Base-by-base conservation (phyloP, 495 filamentous ascomycete species). In the Pyrenula massariospora region DNA sequence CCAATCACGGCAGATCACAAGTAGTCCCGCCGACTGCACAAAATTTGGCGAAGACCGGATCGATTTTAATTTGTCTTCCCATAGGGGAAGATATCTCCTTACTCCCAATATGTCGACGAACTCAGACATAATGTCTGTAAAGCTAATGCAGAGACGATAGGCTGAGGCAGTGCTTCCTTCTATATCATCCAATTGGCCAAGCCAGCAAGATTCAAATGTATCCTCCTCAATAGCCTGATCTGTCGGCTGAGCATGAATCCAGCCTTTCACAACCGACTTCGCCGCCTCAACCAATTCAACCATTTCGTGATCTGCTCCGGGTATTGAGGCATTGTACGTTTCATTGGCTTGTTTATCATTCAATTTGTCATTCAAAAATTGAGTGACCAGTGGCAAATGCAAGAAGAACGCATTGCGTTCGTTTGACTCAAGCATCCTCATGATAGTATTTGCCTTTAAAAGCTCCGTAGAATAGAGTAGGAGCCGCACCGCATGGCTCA, bases 281-380 rank as follows among this genome's bases (percentile, higher is more conserved):
- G 78, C 76, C 15, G 83, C 73, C 10, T 73, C 73, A 20, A 89
- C 69, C 51, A 87, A 75, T 1, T 84, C 77, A 47, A 84, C 63
- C 15, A 84, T 77, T 24, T 86, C 87, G 1, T 72, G 71, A 49
- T 84, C 78, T 25, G 75, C 63, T 23, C 84, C 79, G 1, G 73
- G 63, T 3, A 68, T 65, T 51, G 69, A 63, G 2, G 68, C 54
- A 5, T 73, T 71, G 68, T 78, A 80, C 2, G 87, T 70, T 22
- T 76, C 69, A 62, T 85, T 84, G 50, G 75, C 76, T 2, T 74
- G 74, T 12, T 73, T 63, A 21, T 88, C 72, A 47, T 74, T 79
- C 12, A 85, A 54, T 54, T 87, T 83, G 58, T 89, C 85, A 57
- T 83, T 78, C 25, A 80, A 75, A 12, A 88, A 60, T 60, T 84